Base-by-base conservation (phyloP, 2,329 filamentous ascomycete genomes). In the Sarocladium kiliense region DNA sequence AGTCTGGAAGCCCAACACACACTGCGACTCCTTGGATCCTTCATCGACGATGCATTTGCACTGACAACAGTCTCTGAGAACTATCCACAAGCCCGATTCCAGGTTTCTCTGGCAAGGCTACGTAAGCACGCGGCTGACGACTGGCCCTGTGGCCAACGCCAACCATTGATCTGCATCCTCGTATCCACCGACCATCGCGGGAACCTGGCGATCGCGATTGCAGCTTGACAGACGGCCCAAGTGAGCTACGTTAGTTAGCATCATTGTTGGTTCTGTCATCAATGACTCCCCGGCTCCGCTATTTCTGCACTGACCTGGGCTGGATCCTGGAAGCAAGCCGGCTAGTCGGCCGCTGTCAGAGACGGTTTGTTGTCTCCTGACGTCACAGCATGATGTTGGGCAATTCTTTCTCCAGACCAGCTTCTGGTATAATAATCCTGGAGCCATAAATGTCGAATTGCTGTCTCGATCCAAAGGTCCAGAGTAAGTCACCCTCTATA, bases 151-250 rank as follows among this genome's bases (percentile, higher is more conserved):
- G 44, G 44, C n/a, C 44, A 21, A 47, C 44, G 25, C 44, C 18
- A 44, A 18, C 7, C n/a, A 44, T 5, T 25, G 41, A 44, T 44
- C 41, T 44, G 21, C 41, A 44, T 44, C 12, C 44, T 10, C 10
- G 44, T 47, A n/a, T 47, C 25, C 23, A 47, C 27, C 47, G 36
- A 2, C 26, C 26, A 49, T 21, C 27, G 47, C 47, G 47, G 47
- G 30, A 51, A 36, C n/a, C 26, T 51, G 26, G 18, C 47, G 47
- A 51, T 51, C 47, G 47, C 47, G 47, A 51, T 51, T 49, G 47
- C 47, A 51, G 30, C 18, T 51, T 51, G 26, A 21, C 47, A 12
- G 21, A 25, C 21, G 12, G n/a, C 11, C 10, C 7, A n/a, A 27
- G 26, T 18, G 21, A 44, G 18, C 39, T 23, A 21, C 11, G 6